Percentiles rank a stretch among this genome's conserved stretches.
phyloP scores from a whole-genome alignment of 2,329 filamentous ascomycete species.

The Colletotrichum echinochloae region DNA sequence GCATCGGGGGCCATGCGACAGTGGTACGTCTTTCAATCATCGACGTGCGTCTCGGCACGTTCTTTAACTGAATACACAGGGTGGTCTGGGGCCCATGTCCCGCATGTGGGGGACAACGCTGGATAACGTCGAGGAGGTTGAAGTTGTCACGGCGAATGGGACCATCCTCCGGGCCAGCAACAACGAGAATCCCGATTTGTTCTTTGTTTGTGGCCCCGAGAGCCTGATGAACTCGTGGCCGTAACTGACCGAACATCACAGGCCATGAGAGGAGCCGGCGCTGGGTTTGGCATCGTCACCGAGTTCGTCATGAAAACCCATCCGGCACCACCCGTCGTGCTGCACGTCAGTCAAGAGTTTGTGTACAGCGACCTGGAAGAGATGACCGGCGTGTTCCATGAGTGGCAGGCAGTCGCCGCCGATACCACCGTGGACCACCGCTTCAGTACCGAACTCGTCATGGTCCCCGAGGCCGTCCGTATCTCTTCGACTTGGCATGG shows the following conservation, averaged over 20 bases:
- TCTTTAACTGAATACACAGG: conserved; percentile 49
- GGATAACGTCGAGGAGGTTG: conserved; percentile 62
- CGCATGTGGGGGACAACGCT: conserved; percentile 69
- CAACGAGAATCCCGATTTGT: conserved; percentile 45
- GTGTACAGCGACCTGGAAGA: conserved; percentile 56
- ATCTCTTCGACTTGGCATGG: conserved; percentile 68
- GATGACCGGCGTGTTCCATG: conserved; percentile 57
- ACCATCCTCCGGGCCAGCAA: conserved; percentile 42
- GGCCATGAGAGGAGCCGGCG: conserved; percentile 50
- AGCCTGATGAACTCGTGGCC: not conserved
- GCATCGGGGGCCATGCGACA: conserved; percentile 68
- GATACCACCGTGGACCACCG: conserved; percentile 62
- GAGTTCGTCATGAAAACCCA: conserved; percentile 47
- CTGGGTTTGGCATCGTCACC: conserved; percentile 52
- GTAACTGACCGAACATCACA: not conserved
- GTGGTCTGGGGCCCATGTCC: conserved; percentile 67
- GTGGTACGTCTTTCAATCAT: conserved; percentile 54
- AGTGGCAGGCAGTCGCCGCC: conserved; percentile 64
- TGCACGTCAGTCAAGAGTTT: conserved; percentile 64
- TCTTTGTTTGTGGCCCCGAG: conserved; percentile 40
- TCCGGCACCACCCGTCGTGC: conserved; percentile 57
- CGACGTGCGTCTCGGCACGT: not conserved
- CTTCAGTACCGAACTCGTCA: conserved; percentile 62
- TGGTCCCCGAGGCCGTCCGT: conserved; percentile 59
- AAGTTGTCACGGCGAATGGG: conserved; percentile 48